A percentile compares a stretch with the other conserved stretches of the same genome.
phyloP scores from a whole-genome alignment of 352 stramenopile genomes.

The Globisporangium cederbergense region DNA sequence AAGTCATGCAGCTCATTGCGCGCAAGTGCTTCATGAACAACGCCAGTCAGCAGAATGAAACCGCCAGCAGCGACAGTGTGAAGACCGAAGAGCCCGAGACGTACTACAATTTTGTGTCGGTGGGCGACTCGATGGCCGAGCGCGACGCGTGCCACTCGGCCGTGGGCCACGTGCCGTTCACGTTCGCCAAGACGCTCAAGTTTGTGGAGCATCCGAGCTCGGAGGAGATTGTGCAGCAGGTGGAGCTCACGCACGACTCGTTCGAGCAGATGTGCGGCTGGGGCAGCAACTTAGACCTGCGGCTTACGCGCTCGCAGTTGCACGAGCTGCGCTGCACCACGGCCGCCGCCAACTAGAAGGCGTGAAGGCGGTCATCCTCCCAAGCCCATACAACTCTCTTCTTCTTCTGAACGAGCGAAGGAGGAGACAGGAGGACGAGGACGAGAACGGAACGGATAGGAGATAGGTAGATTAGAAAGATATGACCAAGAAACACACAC shows the following conservation, averaged over 20 bases:
- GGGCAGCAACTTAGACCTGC: slow-evolving; percentile 68
- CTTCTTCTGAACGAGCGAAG: neutral
- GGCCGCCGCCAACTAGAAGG: slow-evolving; percentile 15
- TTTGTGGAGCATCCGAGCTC: slow-evolving; percentile 79
- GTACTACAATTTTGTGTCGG: slow-evolving; percentile 81
- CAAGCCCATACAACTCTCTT: neutral
- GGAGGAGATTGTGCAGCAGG: slow-evolving; percentile 81
- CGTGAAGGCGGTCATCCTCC: too few relatives aligned
- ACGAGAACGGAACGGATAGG: slow-evolving; percentile 9
- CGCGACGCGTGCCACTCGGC: slow-evolving; percentile 78
- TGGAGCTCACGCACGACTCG: slow-evolving; percentile 78
- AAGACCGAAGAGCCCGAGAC: slow-evolving; percentile 17
- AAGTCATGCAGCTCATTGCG: slow-evolving; percentile 85
- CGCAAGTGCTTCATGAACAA: slow-evolving; percentile 69
- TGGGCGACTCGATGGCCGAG: slow-evolving; percentile 87
- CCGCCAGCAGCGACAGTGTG: neutral
- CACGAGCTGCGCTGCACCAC: slow-evolving; percentile 54
- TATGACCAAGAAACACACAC: slow-evolving; percentile 4
- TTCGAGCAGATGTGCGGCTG: slow-evolving; percentile 87
- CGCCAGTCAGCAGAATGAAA: slow-evolving; percentile 1
- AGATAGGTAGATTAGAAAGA: slow-evolving; percentile 17
- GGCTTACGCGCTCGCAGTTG: slow-evolving; percentile 74
- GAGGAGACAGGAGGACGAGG: neutral
- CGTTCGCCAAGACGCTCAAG: slow-evolving; percentile 86
- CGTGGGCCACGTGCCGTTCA: slow-evolving; percentile 53